Conservation (phyloP, 2,329 filamentous ascomycete species). For the Pleochaeta shiraiana region DNA sequence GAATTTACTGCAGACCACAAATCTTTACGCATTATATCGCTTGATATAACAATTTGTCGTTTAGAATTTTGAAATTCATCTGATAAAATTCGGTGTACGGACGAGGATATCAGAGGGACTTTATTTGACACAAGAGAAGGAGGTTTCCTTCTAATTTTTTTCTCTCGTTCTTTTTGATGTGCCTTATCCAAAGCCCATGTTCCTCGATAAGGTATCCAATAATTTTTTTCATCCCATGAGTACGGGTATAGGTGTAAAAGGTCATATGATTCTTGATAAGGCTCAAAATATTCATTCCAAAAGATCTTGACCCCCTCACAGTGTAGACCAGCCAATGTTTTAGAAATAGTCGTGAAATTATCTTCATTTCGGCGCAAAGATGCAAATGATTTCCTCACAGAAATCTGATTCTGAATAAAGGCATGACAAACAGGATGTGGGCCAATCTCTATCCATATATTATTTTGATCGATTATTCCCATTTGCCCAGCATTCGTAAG, state of each 20-base stretch:
- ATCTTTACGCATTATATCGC: conserved; percentile 6
- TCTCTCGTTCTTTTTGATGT: conserved; percentile 16
- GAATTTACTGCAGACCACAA: conserved; percentile 6
- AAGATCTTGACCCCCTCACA: conserved; percentile 37
- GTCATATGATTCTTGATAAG: conserved; percentile 33
- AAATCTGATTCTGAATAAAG: conserved; percentile 1
- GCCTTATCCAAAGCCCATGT: conserved; percentile 49
- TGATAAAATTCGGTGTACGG: conserved; percentile 30
- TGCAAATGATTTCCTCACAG: conserved; percentile 20
- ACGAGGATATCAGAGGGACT: conserved; percentile 18
- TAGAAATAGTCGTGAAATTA: conserved; percentile 39
- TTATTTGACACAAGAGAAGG: background rate
- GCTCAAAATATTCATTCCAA: conserved; percentile 48
- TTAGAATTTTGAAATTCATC: conserved; percentile 21
- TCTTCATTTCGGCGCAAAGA: conserved; percentile 40
- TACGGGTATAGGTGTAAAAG: conserved; percentile 47
- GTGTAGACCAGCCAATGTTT: conserved; percentile 36
- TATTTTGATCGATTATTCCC: conserved; percentile 17
- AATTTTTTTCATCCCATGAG: conserved; percentile 46
- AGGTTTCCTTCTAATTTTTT: background rate
- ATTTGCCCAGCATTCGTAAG: conserved; percentile 28
- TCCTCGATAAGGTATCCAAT: conserved; percentile 41
- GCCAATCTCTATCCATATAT: conserved; percentile 52
- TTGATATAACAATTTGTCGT: conserved; percentile 5
- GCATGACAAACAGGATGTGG: conserved; percentile 41